Conservation (phyloP, 495 filamentous ascomycete species). For the Lophiotrema nucula region DNA sequence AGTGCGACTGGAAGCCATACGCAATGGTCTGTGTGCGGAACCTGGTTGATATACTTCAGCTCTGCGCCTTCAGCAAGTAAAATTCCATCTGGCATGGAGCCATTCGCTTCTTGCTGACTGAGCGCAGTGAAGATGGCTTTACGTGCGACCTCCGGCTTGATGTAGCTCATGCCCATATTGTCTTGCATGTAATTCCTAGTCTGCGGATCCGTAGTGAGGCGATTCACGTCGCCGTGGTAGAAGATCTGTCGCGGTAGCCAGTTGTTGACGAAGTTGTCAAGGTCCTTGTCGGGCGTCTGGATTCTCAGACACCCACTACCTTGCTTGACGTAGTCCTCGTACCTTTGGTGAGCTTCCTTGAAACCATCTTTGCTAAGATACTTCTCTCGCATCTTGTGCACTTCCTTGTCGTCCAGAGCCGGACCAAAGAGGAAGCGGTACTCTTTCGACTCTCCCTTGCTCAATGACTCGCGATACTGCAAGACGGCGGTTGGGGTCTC, state of each 20-base stretch:
- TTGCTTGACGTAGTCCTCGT: slow-evolving; percentile 50
- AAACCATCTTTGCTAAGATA: slow-evolving; percentile 55
- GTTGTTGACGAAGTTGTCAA: slow-evolving; percentile 60
- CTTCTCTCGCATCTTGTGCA: slow-evolving; percentile 46
- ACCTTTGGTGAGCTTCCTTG: slow-evolving; percentile 44
- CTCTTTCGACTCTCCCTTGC: slow-evolving; percentile 42
- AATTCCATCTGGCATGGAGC: slow-evolving; percentile 59
- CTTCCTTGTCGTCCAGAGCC: slow-evolving; percentile 52
- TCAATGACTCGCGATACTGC: slow-evolving; percentile 50
- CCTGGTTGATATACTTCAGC: slow-evolving; percentile 60
- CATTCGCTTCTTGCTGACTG: slow-evolving; percentile 52
- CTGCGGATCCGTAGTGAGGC: slow-evolving; percentile 58
- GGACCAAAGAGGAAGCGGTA: slow-evolving; percentile 58
- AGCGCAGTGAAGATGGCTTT: slow-evolving; percentile 50
- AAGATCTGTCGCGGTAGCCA: slow-evolving; percentile 58
- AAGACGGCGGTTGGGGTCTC: slow-evolving; percentile 55
- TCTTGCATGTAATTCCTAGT: slow-evolving; percentile 60
- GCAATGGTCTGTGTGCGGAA: slow-evolving; percentile 59
- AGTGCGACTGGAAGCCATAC: slow-evolving; percentile 56
- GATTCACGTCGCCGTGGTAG: slow-evolving; percentile 59
- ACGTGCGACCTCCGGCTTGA: slow-evolving; percentile 51
- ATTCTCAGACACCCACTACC: slow-evolving; percentile 53
- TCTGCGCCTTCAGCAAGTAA: slow-evolving; percentile 53
- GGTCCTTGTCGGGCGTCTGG: slow-evolving; percentile 53
- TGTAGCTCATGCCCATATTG: slow-evolving; percentile 62